A percentile compares a stretch with the other conserved stretches of the same genome.
phyloP scores from a whole-genome alignment of 257 asterid species.

The Solanum dulcamara region DNA sequence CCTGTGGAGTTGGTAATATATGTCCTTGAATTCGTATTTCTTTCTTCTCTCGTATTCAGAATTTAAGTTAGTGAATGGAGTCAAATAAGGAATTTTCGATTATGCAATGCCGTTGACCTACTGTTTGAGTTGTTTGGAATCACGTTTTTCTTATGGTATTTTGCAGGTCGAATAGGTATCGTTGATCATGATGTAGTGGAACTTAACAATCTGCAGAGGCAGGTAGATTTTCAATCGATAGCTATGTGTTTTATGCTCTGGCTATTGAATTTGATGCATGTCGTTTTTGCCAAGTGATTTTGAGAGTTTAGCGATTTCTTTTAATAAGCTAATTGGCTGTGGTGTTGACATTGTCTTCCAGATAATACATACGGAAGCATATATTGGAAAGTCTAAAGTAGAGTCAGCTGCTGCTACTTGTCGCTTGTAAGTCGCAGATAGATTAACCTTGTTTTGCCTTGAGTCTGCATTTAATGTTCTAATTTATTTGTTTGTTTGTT shows the following conservation, averaged over 20 bases:
- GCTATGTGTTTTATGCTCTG: neutral
- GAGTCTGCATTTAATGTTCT: neutral
- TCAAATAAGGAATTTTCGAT: neutral
- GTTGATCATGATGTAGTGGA: slow-evolving; percentile 98
- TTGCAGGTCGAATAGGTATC: slow-evolving; percentile 80
- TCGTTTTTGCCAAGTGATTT: neutral
- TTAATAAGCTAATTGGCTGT: neutral
- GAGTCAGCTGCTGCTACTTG: slow-evolving; percentile 99
- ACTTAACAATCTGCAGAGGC: slow-evolving; percentile 92
- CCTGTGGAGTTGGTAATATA: slow-evolving; percentile 56
- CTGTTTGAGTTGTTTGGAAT: neutral
- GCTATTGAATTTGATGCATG: neutral
- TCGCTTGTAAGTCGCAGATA: slow-evolving; percentile 48
- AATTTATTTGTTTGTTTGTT: slow-evolving; percentile 10
- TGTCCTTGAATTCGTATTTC: no score
- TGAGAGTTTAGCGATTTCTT: neutral
- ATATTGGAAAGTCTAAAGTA: slow-evolving; percentile 85
- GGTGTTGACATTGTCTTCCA: slow-evolving; percentile 11
- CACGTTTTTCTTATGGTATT: neutral
- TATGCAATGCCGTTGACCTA: neutral
- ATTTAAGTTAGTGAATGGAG: neutral
- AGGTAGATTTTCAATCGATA: slow-evolving; percentile 26
- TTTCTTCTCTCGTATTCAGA: neutral
- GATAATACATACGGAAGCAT: slow-evolving; percentile 93
- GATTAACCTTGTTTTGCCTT: neutral